Evolutionary conservation across 352 stramenopile species (phyloP).

Genomic region (Pythium biforme): DNA sequence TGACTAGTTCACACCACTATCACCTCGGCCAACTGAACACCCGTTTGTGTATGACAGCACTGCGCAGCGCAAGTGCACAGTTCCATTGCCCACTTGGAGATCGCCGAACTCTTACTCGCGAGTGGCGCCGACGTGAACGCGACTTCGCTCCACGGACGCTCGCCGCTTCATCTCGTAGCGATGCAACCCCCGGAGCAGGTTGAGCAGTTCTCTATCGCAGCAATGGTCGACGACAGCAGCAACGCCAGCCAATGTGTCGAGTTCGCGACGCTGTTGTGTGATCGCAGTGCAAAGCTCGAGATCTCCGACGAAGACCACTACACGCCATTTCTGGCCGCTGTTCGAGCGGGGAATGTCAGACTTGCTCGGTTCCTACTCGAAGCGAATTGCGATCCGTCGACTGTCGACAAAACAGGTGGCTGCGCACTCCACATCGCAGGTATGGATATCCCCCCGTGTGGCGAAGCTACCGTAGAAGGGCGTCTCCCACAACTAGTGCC

Average conservation of each 20-base stretch:
- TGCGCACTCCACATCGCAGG: constrained; percentile 52
- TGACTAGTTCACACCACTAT: too few species aligned
- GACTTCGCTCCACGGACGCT: constrained; percentile 48
- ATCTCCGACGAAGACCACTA: constrained; percentile 33
- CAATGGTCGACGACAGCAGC: neutral
- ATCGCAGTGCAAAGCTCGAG: constrained; percentile 31
- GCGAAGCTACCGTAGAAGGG: neutral
- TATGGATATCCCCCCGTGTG: constrained; percentile 11
- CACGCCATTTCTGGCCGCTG: constrained; percentile 48
- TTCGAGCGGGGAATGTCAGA: constrained; percentile 25
- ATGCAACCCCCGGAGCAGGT: neutral
- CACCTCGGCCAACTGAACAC: too few species aligned
- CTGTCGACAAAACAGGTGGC: constrained; percentile 34
- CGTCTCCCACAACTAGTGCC: neutral
- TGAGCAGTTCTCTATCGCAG: neutral
- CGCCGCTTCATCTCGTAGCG: constrained; percentile 47
- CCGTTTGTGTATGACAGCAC: constrained; percentile 30
- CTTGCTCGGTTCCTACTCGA: constrained; percentile 34
- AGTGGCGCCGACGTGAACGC: constrained; percentile 33
- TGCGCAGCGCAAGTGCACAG: constrained; percentile 35
- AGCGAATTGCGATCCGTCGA: constrained; percentile 29
- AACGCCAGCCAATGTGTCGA: neutral
- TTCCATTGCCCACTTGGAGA: constrained; percentile 31
- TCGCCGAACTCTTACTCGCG: constrained; percentile 39
- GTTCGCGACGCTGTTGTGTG: neutral